These are phyloP conservation scores for Arthrobotrys pseudoclavata DNA, from an alignment of 2,329 filamentous ascomycete genomes.

Conservation along the genomic window DNA sequence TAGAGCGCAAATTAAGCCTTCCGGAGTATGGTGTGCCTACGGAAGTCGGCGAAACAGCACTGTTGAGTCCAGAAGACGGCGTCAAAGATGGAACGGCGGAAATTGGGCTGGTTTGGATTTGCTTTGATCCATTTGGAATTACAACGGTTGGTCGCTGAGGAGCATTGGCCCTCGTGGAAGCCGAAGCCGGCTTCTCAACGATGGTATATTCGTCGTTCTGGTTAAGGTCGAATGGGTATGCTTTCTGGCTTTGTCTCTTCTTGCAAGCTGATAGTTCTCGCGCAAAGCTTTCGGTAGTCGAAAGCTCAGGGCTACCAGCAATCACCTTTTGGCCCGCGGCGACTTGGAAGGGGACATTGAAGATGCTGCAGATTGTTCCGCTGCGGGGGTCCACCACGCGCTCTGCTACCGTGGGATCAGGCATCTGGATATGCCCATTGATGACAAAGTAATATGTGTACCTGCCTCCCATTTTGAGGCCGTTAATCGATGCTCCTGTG, in stretches of 20 bases:
- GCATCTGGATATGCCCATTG: slow-evolving; percentile 52
- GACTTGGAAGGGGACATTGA: slow-evolving; percentile 43
- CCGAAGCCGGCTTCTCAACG: slow-evolving; percentile 11
- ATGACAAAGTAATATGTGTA: slow-evolving; percentile 62
- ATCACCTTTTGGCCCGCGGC: slow-evolving; percentile 37
- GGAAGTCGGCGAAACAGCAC: slow-evolving; percentile 35
- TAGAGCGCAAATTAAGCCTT: slow-evolving; percentile 35
- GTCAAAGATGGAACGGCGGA: slow-evolving; percentile 44
- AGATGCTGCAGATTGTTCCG: slow-evolving; percentile 50
- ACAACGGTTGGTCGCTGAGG: slow-evolving; percentile 41
- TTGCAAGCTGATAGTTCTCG: slow-evolving; percentile 38
- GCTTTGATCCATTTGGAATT: slow-evolving; percentile 20
- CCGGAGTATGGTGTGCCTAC: slow-evolving; percentile 41
- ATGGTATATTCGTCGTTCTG: background rate
- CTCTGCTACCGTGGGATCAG: slow-evolving; percentile 44
- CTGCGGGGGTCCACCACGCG: slow-evolving; percentile 42
- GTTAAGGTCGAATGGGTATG: slow-evolving; percentile 26
- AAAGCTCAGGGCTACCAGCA: slow-evolving; percentile 44
- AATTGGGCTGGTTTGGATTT: slow-evolving; percentile 26
- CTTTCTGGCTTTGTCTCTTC: slow-evolving; percentile 31
- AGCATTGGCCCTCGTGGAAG: slow-evolving; percentile 23
- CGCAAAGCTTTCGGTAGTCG: slow-evolving; percentile 39
- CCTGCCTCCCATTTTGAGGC: slow-evolving; percentile 62
- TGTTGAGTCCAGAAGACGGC: slow-evolving; percentile 43
- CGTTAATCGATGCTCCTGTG: slow-evolving; percentile 60